Percentiles rank a stretch among this genome's conserved stretches.
Conservation (phyloP, 768 basidiomycete species). For the Fomitopsis serialis region DNA sequence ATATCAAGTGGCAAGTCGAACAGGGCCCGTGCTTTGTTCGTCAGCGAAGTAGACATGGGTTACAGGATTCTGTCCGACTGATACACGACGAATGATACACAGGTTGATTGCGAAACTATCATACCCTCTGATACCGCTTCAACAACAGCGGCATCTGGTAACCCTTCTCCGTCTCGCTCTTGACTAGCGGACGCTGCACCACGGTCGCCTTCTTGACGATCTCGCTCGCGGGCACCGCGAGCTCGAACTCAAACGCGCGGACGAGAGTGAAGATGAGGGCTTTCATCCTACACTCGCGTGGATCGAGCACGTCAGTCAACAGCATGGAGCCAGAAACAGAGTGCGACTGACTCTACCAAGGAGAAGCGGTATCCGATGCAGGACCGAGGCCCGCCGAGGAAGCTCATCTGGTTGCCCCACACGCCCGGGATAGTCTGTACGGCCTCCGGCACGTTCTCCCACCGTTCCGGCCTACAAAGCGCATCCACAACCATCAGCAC, state of each 20-base stretch:
- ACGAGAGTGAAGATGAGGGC: slow-evolving; percentile 26
- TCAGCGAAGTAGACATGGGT: no score
- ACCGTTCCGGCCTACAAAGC: slow-evolving; percentile 51
- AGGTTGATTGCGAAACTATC: background rate
- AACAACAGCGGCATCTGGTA: slow-evolving; percentile 11
- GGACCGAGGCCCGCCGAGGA: slow-evolving; percentile 58
- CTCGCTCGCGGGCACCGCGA: slow-evolving; percentile 20
- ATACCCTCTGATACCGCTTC: slow-evolving; percentile 5
- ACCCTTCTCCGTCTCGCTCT: slow-evolving; percentile 4
- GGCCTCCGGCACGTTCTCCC: slow-evolving; percentile 40
- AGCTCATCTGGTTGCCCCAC: slow-evolving; percentile 53
- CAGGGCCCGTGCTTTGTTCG: no score
- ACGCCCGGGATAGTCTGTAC: slow-evolving; percentile 47
- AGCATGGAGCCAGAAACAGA: slow-evolving; percentile 6
- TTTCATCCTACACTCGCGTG: slow-evolving; percentile 20
- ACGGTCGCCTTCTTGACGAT: slow-evolving; percentile 14
- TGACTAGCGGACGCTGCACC: slow-evolving; percentile 20
- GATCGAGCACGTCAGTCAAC: slow-evolving; percentile 2
- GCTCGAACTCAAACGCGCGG: slow-evolving; percentile 24
- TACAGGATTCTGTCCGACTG: no score
- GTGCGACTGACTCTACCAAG: slow-evolving; percentile 25
- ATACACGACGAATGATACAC: no score
- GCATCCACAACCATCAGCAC: background rate
- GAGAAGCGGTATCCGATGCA: slow-evolving; percentile 67
- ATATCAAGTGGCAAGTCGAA: no score